These are phyloP conservation scores for Eutypa lata DNA, from an alignment of 2,329 filamentous ascomycete species.

Conservation along the genomic window DNA sequence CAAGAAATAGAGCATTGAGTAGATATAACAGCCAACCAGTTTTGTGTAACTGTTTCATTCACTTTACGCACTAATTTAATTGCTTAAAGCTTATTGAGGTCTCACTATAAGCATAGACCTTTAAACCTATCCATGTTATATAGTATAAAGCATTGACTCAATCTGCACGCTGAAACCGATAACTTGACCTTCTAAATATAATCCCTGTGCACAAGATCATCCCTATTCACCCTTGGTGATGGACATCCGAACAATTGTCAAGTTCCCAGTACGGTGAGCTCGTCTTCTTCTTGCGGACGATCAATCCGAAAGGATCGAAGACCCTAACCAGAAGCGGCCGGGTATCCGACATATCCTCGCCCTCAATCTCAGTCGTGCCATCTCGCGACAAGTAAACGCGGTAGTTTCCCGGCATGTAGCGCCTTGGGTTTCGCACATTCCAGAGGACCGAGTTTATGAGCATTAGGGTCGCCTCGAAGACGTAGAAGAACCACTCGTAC, in stretches of 20 bases:
- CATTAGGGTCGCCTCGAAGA: conserved; percentile 43
- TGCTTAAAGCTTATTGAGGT: too few relatives aligned
- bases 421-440: conserved; percentile 41
- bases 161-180: too few relatives aligned
- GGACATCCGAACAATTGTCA: neutral
- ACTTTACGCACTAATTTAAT: too few relatives aligned
- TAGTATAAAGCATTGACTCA: too few relatives aligned
- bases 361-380: conserved; percentile 25
- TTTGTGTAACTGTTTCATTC: too few relatives aligned
- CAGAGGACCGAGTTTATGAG: conserved; percentile 39
- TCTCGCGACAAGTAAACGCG: conserved; percentile 38
- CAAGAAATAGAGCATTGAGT: too few relatives aligned
- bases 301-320: conserved; percentile 8
- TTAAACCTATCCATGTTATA: too few relatives aligned
- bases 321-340: conserved; percentile 1
- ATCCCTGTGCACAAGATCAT: too few relatives aligned
- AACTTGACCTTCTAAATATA: too few relatives aligned
- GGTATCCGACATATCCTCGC: conserved; percentile 1
- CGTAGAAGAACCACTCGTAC: conserved; percentile 45
- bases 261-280: neutral
- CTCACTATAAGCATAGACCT: too few relatives aligned
- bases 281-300: conserved; percentile 2
- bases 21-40: too few relatives aligned
- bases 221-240: too few relatives aligned
- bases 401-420: conserved; percentile 35